Evolutionary conservation across 2,329 filamentous ascomycete species (phyloP).

Genomic region (Neofusicoccum laricinum): DNA sequence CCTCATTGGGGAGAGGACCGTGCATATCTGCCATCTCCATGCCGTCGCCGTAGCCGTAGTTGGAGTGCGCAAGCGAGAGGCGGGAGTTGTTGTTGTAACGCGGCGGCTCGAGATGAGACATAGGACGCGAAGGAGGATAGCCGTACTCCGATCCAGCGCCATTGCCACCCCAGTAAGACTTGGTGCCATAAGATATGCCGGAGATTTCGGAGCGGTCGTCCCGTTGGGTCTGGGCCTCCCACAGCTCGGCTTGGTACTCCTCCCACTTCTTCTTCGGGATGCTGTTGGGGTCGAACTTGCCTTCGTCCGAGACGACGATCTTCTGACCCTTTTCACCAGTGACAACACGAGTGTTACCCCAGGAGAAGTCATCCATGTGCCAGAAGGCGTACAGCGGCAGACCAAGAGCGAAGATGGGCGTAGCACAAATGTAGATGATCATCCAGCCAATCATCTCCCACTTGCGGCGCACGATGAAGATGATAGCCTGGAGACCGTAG

Average conservation of each 20-base stretch:
- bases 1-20: constrained; percentile 71
- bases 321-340: constrained; percentile 91
- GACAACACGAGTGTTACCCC: constrained; percentile 98
- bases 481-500: constrained; percentile 93
- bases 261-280: constrained; percentile 99
- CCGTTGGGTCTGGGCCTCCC: constrained; percentile 86
- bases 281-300: constrained; percentile 89
- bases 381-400: constrained; percentile 95
- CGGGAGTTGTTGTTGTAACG: constrained; percentile 47
- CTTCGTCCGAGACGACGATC: constrained; percentile 91
- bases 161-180: constrained; percentile 46
- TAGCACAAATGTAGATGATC: constrained; percentile 96
- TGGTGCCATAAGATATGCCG: constrained; percentile 93
- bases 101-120: constrained; percentile 59
- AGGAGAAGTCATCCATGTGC: constrained; percentile 99
- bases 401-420: constrained; percentile 87
- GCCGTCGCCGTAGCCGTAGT: constrained; percentile 36
- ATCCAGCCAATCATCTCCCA: constrained; percentile 99
- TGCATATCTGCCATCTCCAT: constrained; percentile 66
- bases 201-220: constrained; percentile 85
- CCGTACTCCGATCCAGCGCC: constrained; percentile 61
- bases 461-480: constrained; percentile 93
- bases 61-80: constrained; percentile 59
- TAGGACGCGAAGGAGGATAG: constrained; percentile 50
- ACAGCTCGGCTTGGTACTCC: constrained; percentile 96